phyloP scores from a whole-genome alignment of 1,284 basidiomycete species.

The Cutaneotrichosporon cyanovorans region DNA sequence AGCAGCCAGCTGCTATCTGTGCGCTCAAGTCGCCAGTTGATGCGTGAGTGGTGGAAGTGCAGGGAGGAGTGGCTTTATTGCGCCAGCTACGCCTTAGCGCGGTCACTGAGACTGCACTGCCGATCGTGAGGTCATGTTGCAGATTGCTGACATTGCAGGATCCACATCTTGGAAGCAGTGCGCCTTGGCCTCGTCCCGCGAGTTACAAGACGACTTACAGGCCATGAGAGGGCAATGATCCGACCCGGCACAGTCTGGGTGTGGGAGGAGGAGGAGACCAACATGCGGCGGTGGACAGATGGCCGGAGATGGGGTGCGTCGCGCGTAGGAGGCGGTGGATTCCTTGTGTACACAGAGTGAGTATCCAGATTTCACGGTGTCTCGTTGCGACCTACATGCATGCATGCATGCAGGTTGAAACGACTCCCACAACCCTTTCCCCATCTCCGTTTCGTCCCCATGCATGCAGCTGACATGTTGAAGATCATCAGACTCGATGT shows the following conservation, averaged over 20 bases:
- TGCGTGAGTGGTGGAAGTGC: slow-evolving; percentile 27
- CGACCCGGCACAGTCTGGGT: slow-evolving; percentile 89
- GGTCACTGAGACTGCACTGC: neutral
- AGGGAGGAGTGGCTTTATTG: too few species aligned
- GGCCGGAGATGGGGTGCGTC: slow-evolving; percentile 50
- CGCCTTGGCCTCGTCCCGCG: slow-evolving; percentile 77
- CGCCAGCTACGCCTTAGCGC: too few species aligned
- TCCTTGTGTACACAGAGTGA: slow-evolving; percentile 47
- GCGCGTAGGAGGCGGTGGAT: slow-evolving; percentile 48
- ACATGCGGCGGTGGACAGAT: slow-evolving; percentile 51
- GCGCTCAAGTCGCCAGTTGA: slow-evolving; percentile 41
- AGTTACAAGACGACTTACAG: slow-evolving; percentile 82
- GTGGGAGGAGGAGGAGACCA: slow-evolving; percentile 67
- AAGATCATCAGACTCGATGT: slow-evolving; percentile 35
- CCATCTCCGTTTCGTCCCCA: neutral
- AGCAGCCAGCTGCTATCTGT: slow-evolving; percentile 43
- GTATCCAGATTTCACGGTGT: slow-evolving; percentile 8
- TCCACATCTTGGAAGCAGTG: slow-evolving; percentile 89
- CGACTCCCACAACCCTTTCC: neutral
- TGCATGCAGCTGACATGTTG: neutral
- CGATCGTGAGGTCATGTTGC: neutral
- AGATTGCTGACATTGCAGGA: slow-evolving; percentile 19
- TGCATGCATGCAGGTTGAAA: too few species aligned
- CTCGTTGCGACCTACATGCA: neutral
- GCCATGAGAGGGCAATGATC: slow-evolving; percentile 84